phyloP scores from a whole-genome alignment of 345 rosid species.

The Clarkia xantiana region DNA sequence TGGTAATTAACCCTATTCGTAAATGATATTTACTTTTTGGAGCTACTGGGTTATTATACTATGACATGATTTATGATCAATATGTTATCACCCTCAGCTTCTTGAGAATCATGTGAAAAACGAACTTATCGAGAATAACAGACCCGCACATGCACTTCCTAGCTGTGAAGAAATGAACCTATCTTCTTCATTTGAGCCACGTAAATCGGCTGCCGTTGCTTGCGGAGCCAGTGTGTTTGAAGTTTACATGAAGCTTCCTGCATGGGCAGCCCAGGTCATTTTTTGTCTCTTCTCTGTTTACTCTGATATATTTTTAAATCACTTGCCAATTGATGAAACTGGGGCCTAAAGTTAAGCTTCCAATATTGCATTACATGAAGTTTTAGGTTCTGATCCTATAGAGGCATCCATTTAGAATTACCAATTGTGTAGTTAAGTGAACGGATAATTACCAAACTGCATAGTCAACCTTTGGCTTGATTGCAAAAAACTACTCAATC shows the following conservation, averaged over 20 bases:
- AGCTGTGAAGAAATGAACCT: slow-evolving; percentile 15
- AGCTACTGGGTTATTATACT: neutral
- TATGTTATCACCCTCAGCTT: slow-evolving; percentile 15
- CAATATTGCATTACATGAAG: no score
- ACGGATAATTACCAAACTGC: no score
- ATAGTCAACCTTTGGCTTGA: no score
- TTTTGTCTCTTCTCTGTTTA: neutral
- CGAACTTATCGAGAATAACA: slow-evolving; percentile 26
- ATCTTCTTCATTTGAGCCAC: slow-evolving; percentile 20
- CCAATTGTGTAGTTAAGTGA: no score
- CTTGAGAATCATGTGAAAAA: slow-evolving; percentile 36
- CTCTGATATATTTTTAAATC: neutral
- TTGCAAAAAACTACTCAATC: no score
- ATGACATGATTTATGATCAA: neutral
- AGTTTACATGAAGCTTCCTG: slow-evolving; percentile 33
- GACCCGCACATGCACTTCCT: slow-evolving; percentile 16
- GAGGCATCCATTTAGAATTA: no score
- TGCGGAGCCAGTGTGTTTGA: slow-evolving; percentile 41
- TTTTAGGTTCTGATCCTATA: no score
- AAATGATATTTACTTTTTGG: no score
- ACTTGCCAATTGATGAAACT: neutral
- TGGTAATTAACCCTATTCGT: no score
- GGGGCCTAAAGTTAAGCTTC: no score
- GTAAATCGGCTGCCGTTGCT: slow-evolving; percentile 34
- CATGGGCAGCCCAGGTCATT: slow-evolving; percentile 39